These are phyloP conservation scores for Neostapfia colusana DNA, from an alignment of 176 grass and related monocot species.

Conservation along the genomic window DNA sequence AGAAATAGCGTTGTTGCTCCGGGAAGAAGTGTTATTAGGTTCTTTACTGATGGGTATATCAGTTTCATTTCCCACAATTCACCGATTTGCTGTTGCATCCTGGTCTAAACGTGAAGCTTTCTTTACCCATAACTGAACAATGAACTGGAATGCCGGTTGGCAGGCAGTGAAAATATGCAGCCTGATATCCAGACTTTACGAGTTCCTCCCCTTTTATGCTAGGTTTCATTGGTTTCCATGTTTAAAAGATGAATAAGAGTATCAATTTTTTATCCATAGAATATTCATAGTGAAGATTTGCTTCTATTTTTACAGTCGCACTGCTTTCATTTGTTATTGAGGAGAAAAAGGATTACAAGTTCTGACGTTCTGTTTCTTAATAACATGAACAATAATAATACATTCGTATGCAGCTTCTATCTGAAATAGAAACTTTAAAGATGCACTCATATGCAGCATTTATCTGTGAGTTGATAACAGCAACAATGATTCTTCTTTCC, in stretches of 20 bases:
- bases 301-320: too few relatives aligned
- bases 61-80: conserved; percentile 19
- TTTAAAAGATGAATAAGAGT: neutral
- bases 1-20: neutral
- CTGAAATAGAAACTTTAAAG: too few relatives aligned
- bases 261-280: too few relatives aligned
- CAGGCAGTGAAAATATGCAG: conserved; percentile 2
- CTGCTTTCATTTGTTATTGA: too few relatives aligned
- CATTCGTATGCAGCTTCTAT: too few relatives aligned
- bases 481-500: neutral
- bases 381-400: too few relatives aligned
- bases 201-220: neutral
- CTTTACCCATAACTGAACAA: conserved; percentile 22
- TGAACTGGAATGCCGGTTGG: neutral
- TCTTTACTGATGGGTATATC: conserved; percentile 18
- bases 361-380: too few relatives aligned
- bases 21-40: conserved; percentile 9
- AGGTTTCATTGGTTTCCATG: neutral
- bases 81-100: neutral
- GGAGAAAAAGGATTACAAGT: too few relatives aligned
- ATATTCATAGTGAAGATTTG: too few relatives aligned
- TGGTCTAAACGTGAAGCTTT: neutral
- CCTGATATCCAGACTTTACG: neutral
- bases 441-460: too few relatives aligned
- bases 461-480: too few relatives aligned